phyloP scores from a whole-genome alignment of 345 rosid genomes.

The Arabidopsis arenosa region DNA sequence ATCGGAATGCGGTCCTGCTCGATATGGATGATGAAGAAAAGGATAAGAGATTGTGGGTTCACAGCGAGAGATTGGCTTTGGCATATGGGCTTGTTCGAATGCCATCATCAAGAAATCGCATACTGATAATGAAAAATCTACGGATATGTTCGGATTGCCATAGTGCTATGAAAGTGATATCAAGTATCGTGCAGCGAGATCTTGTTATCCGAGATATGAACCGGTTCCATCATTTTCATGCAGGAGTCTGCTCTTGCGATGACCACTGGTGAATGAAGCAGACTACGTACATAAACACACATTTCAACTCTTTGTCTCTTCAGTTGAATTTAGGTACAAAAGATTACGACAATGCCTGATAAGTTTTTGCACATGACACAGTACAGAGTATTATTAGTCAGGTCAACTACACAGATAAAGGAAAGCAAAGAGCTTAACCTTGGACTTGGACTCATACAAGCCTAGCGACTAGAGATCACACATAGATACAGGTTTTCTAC shows the following conservation, averaged over 20 bases:
- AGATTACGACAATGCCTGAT: slow-evolving; percentile 18
- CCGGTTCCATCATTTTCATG: slow-evolving; percentile 78
- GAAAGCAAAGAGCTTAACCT: slow-evolving; percentile 44
- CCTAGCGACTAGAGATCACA: slow-evolving; percentile 29
- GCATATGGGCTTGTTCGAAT: slow-evolving; percentile 68
- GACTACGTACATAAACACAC: slow-evolving; percentile 10
- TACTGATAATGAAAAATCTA: slow-evolving; percentile 81
- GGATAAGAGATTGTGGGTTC: slow-evolving; percentile 72
- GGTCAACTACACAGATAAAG: slow-evolving; percentile 44
- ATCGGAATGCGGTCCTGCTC: slow-evolving; percentile 57
- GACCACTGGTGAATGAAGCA: slow-evolving; percentile 72
- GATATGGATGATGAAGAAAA: slow-evolving; percentile 66
- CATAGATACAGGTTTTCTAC: slow-evolving; percentile 29
- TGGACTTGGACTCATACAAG: slow-evolving; percentile 33
- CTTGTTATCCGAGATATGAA: slow-evolving; percentile 85
- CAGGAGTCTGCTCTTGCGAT: slow-evolving; percentile 75
- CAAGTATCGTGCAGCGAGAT: slow-evolving; percentile 64
- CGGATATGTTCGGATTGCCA: slow-evolving; percentile 84
- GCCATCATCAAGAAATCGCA: slow-evolving; percentile 51
- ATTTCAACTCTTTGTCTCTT: slow-evolving; percentile 30
- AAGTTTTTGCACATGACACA: slow-evolving; percentile 23
- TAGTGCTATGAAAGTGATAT: slow-evolving; percentile 67
- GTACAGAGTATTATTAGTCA: slow-evolving; percentile 8
- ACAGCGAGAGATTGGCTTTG: slow-evolving; percentile 87
- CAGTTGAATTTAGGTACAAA: slow-evolving; percentile 1